Evolutionary conservation across 2,329 filamentous ascomycete species (phyloP).

Genomic region (Venturia asperata): DNA sequence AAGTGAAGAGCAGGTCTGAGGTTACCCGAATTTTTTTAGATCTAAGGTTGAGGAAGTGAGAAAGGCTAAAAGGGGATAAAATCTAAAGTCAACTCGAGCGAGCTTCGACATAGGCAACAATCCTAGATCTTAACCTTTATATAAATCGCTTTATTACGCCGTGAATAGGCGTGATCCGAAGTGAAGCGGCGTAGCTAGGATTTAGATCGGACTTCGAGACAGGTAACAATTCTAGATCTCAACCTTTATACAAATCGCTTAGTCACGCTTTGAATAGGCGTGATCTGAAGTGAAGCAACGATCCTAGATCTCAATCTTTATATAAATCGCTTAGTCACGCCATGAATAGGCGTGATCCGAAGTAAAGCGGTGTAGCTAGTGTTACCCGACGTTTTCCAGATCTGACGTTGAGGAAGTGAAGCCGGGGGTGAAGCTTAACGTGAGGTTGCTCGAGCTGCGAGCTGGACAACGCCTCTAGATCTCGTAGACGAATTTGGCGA

Average conservation of each 20-base stretch:
- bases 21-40: too few species aligned
- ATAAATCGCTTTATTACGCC: neutral
- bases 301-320: slow-evolving; percentile 3
- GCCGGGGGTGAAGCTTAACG: neutral
- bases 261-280: neutral
- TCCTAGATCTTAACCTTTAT: slow-evolving; percentile 3
- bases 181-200: neutral
- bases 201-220: too few species aligned
- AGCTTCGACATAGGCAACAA: too few species aligned
- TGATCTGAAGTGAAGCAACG: neutral
- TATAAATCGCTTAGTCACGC: neutral
- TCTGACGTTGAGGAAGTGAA: neutral
- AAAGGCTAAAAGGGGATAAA: too few species aligned
- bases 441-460: neutral
- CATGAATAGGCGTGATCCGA: neutral
- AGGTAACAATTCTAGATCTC: neutral
- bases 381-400: neutral
- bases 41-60: too few species aligned
- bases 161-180: neutral
- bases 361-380: neutral
- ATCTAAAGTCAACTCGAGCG: too few species aligned
- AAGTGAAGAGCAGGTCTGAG: too few species aligned
- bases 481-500: neutral
- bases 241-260: neutral
- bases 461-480: neutral